A percentile compares a stretch with the other conserved stretches of the same genome.
phyloP scores from a whole-genome alignment of 257 asterid genomes.

The Capsicum chinense region DNA sequence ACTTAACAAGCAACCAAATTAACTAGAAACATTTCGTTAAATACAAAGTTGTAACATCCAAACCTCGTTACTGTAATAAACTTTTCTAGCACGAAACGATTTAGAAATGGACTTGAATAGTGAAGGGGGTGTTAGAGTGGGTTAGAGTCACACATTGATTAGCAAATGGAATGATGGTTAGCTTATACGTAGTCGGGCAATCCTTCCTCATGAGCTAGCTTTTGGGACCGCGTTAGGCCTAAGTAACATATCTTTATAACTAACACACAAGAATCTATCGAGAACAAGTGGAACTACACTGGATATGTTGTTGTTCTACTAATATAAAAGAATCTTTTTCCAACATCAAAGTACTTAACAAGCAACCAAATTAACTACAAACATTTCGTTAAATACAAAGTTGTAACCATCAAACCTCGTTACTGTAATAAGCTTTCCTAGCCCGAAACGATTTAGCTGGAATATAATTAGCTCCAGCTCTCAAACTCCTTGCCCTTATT shows the following conservation, averaged over 20 bases:
- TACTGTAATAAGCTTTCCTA: slow-evolving; percentile 75
- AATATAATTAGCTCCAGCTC: slow-evolving; percentile 90
- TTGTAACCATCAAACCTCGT: slow-evolving; percentile 60
- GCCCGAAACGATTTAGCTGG: slow-evolving; percentile 94
- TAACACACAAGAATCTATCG: no score
- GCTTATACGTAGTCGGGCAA: no score
- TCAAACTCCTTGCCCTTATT: slow-evolving; percentile 91
- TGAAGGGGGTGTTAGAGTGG: no score
- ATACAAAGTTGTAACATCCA: not conserved
- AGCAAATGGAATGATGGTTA: no score
- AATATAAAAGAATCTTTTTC: no score
- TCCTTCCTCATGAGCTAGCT: no score
- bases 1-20: not conserved
- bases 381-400: not conserved
- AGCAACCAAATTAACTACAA: not conserved
- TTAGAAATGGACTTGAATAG: slow-evolving; percentile 38
- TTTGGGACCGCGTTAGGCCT: no score
- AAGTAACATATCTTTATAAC: no score
- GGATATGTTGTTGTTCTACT: no score
- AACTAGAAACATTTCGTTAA: not conserved
- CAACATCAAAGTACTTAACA: no score
- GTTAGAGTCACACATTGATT: no score
- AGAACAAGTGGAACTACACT: no score
- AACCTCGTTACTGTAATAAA: slow-evolving; percentile 88
- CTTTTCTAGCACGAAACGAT: slow-evolving; percentile 85